These are phyloP conservation scores for Artomyces pyxidatus DNA, from an alignment of 768 basidiomycete genomes.

Conservation along the genomic window DNA sequence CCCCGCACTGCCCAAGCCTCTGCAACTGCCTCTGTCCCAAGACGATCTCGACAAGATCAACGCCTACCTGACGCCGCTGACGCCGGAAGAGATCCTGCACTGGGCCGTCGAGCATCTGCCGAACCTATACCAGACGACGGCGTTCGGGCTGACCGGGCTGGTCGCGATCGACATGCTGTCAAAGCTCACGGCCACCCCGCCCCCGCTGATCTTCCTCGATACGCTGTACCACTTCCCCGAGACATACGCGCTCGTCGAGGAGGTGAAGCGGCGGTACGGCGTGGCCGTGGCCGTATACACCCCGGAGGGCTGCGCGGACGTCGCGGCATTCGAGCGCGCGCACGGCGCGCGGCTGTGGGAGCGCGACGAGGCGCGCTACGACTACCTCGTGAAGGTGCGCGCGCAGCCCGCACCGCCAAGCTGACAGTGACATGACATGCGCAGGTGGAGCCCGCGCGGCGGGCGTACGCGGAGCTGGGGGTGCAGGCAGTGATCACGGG, in stretches of 20 bases:
- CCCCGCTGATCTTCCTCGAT: constrained; percentile 92
- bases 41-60: constrained; percentile 66
- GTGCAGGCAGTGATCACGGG: constrained; percentile 93
- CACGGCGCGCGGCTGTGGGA: constrained; percentile 85
- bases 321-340: constrained; percentile 68
- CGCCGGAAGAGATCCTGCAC: constrained; percentile 75
- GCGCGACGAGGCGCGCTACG: constrained; percentile 78
- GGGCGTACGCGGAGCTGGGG: constrained; percentile 73
- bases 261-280: constrained; percentile 72
- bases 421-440: background rate
- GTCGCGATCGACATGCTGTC: constrained; percentile 94
- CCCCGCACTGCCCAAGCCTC: constrained; percentile 31
- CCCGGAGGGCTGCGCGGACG: constrained; percentile 61
- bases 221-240: constrained; percentile 94
- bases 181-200: constrained; percentile 56
- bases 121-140: constrained; percentile 85
- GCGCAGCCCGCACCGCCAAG: background rate
- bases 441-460: constrained; percentile 87
- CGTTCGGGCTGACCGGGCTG: constrained; percentile 92
- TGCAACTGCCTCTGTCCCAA: constrained; percentile 48
- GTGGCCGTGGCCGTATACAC: constrained; percentile 68
- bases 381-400: constrained; percentile 81
- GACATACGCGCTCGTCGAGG: constrained; percentile 82
- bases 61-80: constrained; percentile 55
- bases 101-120: constrained; percentile 84